Evolutionary conservation across 2,329 filamentous ascomycete species (phyloP), one percentile per base, ranked within the genome.

Genomic region (Trichoderma polysporum): DNA sequence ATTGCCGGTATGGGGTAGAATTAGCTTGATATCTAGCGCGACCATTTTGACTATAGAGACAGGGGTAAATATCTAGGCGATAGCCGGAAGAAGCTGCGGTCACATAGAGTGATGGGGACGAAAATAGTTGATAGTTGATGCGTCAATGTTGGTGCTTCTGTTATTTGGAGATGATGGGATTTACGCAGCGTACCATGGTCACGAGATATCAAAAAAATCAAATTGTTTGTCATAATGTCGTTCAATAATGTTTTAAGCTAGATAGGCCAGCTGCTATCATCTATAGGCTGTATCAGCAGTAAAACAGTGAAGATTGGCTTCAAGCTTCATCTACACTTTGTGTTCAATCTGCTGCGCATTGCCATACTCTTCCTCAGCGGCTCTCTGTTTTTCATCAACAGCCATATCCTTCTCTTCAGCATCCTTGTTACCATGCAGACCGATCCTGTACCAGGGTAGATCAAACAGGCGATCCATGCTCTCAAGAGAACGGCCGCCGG

Each of bases 381-480:
- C 71, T 22, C 75, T 74, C 70, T 81, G 74, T 78, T 85, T 84
- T 75, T 85, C 82, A 64, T 79, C 73, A 35, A 78, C 72, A 1
- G 74, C 80, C 50, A 74, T 71, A 41, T 86, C 84, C 71, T 79
- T 77, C 57, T 76, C 72, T 5, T 85, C 83, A 8, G 85, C 85
- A 71, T 86, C 83, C 69, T 73, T 73, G 73, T 86, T 86, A 0
- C 85, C 85, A 70, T 82, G 74, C 0, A 81, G 79, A 35, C 91
- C 91, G 70, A 94, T 92, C 76, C 86, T 84, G 76, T 91, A 88
- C 91, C 91, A 94, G 0, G 88, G 89, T 57, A 93, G 80, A 59
- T 84, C 85, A 73, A 93, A 93, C 69, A 93, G 81, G 29, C 83
- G 81, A 73, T 93, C 90, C 85, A 93, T 91, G 70, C 83, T 87